Conservation (phyloP, 2,329 filamentous ascomycete genomes). For the Penicillium brasilianum region DNA sequence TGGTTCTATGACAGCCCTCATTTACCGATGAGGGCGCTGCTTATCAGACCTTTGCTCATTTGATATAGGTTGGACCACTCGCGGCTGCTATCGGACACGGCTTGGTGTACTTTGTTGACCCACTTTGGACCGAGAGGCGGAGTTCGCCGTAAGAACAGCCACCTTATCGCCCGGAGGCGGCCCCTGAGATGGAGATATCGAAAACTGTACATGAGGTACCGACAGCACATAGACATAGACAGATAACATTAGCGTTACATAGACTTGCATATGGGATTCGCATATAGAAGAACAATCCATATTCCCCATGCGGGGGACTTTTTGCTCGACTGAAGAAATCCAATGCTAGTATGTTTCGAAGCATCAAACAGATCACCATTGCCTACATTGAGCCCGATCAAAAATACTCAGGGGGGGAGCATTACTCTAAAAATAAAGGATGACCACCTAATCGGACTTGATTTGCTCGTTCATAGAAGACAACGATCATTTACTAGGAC, state of each 20-base stretch:
- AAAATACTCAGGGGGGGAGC: too few species aligned
- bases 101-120: conserved; percentile 23
- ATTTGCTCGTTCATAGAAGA: not conserved
- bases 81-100: not conserved
- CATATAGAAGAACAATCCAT: not conserved
- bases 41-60: conserved; percentile 12
- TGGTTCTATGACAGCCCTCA: not conserved
- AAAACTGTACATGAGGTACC: conserved; percentile 7
- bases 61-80: conserved; percentile 34
- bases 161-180: conserved; percentile 3
- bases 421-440: not conserved
- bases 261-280: not conserved
- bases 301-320: not conserved
- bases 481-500: not conserved
- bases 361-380: too few species aligned
- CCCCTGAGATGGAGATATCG: conserved; percentile 3
- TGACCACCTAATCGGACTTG: not conserved
- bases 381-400: too few species aligned
- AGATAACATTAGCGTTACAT: conserved; percentile 4
- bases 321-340: too few species aligned
- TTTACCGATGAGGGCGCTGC: not conserved
- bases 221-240: not conserved
- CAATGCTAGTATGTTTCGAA: too few species aligned
- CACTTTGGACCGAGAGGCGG: conserved; percentile 30
- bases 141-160: conserved; percentile 17